phyloP scores from a whole-genome alignment of 1,284 basidiomycete genomes.

The Athelia sp. region DNA sequence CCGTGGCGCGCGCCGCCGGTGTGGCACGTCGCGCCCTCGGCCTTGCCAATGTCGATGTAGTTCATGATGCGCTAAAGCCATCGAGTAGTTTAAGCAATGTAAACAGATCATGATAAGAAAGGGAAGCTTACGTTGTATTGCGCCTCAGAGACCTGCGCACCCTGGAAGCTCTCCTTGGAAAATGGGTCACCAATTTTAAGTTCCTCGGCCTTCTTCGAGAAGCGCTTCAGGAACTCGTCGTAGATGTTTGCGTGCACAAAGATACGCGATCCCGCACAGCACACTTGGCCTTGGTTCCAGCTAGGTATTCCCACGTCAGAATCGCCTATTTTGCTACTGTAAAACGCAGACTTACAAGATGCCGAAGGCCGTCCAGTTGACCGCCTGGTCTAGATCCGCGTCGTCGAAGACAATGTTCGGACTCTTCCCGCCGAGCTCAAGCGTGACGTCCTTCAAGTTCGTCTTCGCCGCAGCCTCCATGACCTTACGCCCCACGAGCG shows the following conservation, averaged over 20 bases:
- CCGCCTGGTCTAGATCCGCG: constrained; percentile 54
- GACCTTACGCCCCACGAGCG: constrained; percentile 65
- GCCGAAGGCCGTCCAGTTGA: constrained; percentile 63
- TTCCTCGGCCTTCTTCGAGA: constrained; percentile 38
- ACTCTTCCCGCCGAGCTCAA: constrained; percentile 75
- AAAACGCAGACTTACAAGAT: constrained; percentile 40
- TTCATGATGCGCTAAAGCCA: constrained; percentile 51
- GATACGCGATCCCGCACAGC: constrained; percentile 59
- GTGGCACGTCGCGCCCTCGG: constrained; percentile 60
- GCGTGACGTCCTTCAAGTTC: constrained; percentile 68
- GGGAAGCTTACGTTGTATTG: constrained; percentile 31
- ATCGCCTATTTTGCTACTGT: background rate
- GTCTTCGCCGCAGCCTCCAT: constrained; percentile 61
- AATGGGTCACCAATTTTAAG: constrained; percentile 61
- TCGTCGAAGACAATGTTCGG: constrained; percentile 57
- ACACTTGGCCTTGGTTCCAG: constrained; percentile 62
- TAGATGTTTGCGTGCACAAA: constrained; percentile 59
- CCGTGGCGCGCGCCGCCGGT: constrained; percentile 59
- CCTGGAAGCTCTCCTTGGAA: constrained; percentile 55
- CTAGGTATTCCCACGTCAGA: constrained; percentile 15
- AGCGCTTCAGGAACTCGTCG: constrained; percentile 43
- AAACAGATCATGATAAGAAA: background rate
- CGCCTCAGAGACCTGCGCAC: constrained; percentile 57
- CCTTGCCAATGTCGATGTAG: constrained; percentile 66
- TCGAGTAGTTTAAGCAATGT: background rate